A percentile compares a stretch with the other conserved stretches of the same genome.
Conservation (phyloP, 75 land plant genomes). For the Cryptomeria japonica region DNA sequence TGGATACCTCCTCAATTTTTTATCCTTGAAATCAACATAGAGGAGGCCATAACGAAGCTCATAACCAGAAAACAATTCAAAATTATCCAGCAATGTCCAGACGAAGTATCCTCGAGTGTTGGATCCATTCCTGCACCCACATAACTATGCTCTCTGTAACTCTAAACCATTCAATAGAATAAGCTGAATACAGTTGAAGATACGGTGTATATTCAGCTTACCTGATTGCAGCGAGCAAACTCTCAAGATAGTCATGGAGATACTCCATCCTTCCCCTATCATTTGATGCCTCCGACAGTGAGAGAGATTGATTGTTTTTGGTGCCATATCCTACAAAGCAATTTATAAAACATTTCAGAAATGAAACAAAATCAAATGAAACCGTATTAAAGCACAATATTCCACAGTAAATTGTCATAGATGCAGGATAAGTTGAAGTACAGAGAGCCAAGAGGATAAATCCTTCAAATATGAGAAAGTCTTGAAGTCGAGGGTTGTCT, state of each 20-base stretch:
- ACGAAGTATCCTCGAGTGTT: constrained; percentile 25
- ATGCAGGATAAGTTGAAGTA: too few relatives aligned
- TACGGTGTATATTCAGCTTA: neutral
- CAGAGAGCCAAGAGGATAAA: too few relatives aligned
- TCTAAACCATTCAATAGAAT: neutral
- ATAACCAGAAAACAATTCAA: constrained; percentile 25
- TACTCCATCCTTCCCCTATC: neutral
- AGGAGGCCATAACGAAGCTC: constrained; percentile 33
- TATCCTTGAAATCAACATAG: constrained; percentile 37
- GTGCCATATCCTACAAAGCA: neutral
- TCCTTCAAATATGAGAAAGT: too few relatives aligned
- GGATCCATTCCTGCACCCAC: constrained; percentile 33
- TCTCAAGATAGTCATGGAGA: constrained; percentile 4
- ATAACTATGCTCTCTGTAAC: neutral
- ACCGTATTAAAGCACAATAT: too few relatives aligned
- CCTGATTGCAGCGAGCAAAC: neutral
- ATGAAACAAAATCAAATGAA: too few relatives aligned
- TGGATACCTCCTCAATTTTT: constrained; percentile 23
- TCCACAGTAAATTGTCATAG: too few relatives aligned
- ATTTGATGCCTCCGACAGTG: neutral
- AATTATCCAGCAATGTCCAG: constrained; percentile 31
- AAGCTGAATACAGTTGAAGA: too few relatives aligned
- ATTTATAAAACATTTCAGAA: neutral
- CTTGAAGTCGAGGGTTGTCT: too few relatives aligned
- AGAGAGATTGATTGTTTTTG: neutral